Evolutionary conservation across 805 yeast species (phyloP), one percentile per base, ranked within the genome.

Genomic region (Metschnikowia cerradonensis): DNA sequence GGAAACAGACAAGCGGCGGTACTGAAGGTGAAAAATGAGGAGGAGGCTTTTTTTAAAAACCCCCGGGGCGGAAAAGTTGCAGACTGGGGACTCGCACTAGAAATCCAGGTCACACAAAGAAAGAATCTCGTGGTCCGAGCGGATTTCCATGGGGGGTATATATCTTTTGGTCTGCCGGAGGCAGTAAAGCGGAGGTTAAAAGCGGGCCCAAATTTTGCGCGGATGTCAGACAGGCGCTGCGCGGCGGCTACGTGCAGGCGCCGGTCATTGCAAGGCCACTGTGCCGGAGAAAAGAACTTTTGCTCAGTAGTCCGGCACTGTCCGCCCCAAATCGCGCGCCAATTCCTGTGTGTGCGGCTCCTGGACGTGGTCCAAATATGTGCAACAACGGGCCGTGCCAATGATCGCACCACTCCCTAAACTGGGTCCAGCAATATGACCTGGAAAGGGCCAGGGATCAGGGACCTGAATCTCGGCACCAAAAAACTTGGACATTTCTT

Each of bases 201-300:
- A 34, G 41, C 26, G 23, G 47, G 40, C 47, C 47, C 47, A 44
- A 22, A 20, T 44, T 44, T 44, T 44, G 47, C 40, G 40, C 34
- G 40, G 17, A 32, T 11, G 45, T 17, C 40, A 13, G 15, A 36
- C 39, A 22, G 32, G 26, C 45, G 45, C 45, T 42, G 45, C 20
- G 31, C 45, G 22, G 31, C n/a, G 22, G 6, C 15, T 2, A 10
- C 1, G 20, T 34, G 19, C 45, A 33, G 36, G 45, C 30, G 22
- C 32, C 6, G n/a, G 43, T 40, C 43, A 42, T n/a, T 3, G 6
- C n/a, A 20, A 2, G 23, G 6, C 6, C 31, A 10, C 5, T 33
- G 30, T 42, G 45, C 32, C 33, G 45, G 26, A 33, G 14, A 20
- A 7, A 33, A 22, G 31, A 33, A 33, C 20, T 19, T 13, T 20